These are phyloP conservation scores for Pluteus cervinus DNA, from an alignment of 768 basidiomycete species.

Conservation along the genomic window DNA sequence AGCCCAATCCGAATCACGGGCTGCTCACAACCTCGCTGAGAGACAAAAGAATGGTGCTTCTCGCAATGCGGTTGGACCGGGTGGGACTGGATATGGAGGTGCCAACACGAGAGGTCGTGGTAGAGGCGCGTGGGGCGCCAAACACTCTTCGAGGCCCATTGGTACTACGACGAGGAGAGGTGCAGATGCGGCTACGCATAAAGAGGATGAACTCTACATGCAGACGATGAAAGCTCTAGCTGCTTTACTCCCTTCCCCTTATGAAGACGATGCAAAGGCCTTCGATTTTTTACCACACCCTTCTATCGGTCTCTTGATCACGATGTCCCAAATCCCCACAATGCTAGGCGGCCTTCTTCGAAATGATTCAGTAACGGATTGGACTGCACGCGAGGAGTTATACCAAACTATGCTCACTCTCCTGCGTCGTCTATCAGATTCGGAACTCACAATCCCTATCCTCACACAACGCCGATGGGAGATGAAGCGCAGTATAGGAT, in stretches of 20 bases:
- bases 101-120: slow-evolving; percentile 8
- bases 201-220: slow-evolving; percentile 36
- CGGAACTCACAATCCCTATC: slow-evolving; percentile 40
- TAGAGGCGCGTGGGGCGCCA: slow-evolving; percentile 2
- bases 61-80: slow-evolving; percentile 39
- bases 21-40: slow-evolving; percentile 23
- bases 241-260: slow-evolving; percentile 39
- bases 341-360: slow-evolving; percentile 40
- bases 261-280: slow-evolving; percentile 31
- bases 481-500: slow-evolving; percentile 29
- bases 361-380: slow-evolving; percentile 52
- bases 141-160: background rate
- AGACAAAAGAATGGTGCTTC: slow-evolving; percentile 11
- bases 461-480: slow-evolving; percentile 36
- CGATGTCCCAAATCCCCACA: slow-evolving; percentile 40
- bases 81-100: slow-evolving; percentile 45
- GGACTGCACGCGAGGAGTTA: slow-evolving; percentile 38
- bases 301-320: slow-evolving; percentile 33
- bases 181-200: slow-evolving; percentile 17
- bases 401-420: slow-evolving; percentile 45
- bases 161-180: no score
- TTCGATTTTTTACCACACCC: slow-evolving; percentile 48
- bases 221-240: slow-evolving; percentile 33
- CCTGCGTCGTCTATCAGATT: slow-evolving; percentile 42
- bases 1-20: slow-evolving; percentile 31